Evolutionary conservation across 1,284 basidiomycete genomes (phyloP).

Genomic region (Omphalotus olearius): DNA sequence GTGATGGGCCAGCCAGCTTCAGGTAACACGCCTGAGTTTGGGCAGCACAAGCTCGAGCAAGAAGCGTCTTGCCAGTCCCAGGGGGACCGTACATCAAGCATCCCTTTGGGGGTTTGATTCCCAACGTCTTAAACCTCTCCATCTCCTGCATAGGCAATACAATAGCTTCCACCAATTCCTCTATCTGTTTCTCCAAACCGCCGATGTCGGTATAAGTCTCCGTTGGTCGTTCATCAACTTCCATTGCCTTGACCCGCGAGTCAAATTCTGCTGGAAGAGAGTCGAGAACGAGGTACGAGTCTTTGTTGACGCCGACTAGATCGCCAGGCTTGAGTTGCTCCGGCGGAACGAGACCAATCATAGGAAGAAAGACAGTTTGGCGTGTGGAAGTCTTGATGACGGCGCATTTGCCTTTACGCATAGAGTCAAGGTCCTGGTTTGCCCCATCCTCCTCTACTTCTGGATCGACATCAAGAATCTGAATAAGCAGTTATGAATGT

Average conservation of each 20-base stretch:
- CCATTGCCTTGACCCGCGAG: conserved; percentile 99
- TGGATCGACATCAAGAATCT: conserved; percentile 95
- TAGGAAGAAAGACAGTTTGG: conserved; percentile 96
- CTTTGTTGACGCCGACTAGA: conserved; percentile 98
- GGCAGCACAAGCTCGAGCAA: conserved; percentile 96
- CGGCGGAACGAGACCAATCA: conserved; percentile 94
- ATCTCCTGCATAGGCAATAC: conserved; percentile 90
- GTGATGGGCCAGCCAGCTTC: conserved; percentile 94
- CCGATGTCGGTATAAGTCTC: conserved; percentile 98
- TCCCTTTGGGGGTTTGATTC: conserved; percentile 97
- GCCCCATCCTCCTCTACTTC: conserved; percentile 93
- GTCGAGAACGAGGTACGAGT: conserved; percentile 97
- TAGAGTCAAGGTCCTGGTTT: conserved; percentile 89
- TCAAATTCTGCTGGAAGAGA: conserved; percentile 97
- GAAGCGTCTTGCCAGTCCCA: conserved; percentile 97
- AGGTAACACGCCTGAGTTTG: conserved; percentile 98
- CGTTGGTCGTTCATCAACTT: conserved; percentile 98
- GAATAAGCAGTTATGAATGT: conserved; percentile 13
- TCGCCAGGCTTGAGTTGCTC: conserved; percentile 89
- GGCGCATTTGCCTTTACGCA: conserved; percentile 95
- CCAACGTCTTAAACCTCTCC: conserved; percentile 94
- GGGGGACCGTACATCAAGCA: conserved; percentile 96
- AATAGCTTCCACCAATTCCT: conserved; percentile 96
- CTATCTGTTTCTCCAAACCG: conserved; percentile 98
- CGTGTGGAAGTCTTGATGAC: conserved; percentile 99